These are phyloP conservation scores for Alternaria sp. DNA, from an alignment of 2,329 filamentous ascomycete species.

Conservation along the genomic window DNA sequence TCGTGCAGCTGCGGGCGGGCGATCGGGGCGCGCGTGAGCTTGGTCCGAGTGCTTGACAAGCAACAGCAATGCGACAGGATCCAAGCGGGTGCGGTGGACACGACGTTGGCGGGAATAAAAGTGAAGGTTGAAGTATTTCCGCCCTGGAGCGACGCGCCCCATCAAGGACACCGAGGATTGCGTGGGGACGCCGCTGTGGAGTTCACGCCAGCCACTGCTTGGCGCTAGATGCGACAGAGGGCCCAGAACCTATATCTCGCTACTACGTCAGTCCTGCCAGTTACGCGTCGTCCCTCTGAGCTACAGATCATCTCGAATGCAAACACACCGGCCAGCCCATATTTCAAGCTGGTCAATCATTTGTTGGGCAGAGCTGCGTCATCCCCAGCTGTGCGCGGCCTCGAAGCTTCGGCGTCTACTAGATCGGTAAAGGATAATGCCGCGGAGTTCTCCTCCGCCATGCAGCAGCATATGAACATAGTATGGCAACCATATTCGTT, in stretches of 20 bases:
- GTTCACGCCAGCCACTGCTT: slow-evolving; percentile 25
- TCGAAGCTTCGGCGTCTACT: too few species aligned
- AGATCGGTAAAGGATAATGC: not conserved
- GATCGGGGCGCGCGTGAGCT: not conserved
- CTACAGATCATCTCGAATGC: too few species aligned
- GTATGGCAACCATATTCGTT: not conserved
- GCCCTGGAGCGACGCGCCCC: slow-evolving; percentile 20
- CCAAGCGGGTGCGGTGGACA: slow-evolving; percentile 25
- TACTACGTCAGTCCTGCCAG: too few species aligned
- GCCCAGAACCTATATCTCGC: not conserved
- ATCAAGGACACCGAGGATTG: slow-evolving; percentile 18
- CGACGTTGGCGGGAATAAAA: slow-evolving; percentile 41
- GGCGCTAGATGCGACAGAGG: slow-evolving; percentile 2
- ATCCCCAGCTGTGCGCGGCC: too few species aligned
- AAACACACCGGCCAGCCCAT: too few species aligned
- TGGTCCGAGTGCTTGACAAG: slow-evolving; percentile 2
- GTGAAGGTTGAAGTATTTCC: slow-evolving; percentile 30
- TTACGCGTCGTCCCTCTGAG: too few species aligned
- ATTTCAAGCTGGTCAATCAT: not conserved
- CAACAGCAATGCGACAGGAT: slow-evolving; percentile 10
- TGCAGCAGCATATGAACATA: not conserved
- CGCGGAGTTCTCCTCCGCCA: not conserved
- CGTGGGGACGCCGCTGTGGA: slow-evolving; percentile 21
- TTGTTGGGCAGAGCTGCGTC: not conserved
- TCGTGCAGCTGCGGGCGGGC: slow-evolving; percentile 3